Evolutionary conservation across 228 moss, liverwort and hornwort genomes (phyloP), one percentile per base, ranked within the genome.

Genomic region (Sphagnum fallax): DNA sequence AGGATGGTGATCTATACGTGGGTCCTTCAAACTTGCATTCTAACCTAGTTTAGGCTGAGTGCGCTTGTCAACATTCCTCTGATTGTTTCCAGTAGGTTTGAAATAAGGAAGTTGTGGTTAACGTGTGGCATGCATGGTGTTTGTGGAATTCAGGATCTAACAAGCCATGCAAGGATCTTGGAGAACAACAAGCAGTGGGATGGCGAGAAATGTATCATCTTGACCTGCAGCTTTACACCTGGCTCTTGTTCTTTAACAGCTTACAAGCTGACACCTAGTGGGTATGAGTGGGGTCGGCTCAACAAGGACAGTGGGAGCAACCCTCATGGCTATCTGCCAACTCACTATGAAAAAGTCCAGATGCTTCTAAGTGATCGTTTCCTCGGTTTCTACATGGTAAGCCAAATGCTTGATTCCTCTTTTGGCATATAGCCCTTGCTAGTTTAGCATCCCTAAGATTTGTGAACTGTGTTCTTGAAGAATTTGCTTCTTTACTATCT

Each of bases 171-270:
- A 64, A 89, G 93, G 76, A 81, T 98, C 60, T 68, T 98, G 77
- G 98, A 98, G 84, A 92, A 90, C 65, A 98, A 98, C 82, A 98
- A 98, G 94, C 98, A 98, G 76, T 98, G 98, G 98, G 98, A 98
- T 83, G 98, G 94, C 60, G 98, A 98, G 80, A 98, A 92, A 78
- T 98, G 98, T 76, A 98, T 98, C 47, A 92, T 98, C 65, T 78
- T 98, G 73, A 98, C 98, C 51, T 98, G 98, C 78, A 98, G 98
- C 81, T 98, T 98, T 62, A 98, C 98, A 50, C 98, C 98, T 51
- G 98, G 98, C 52, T 98, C 98, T 52, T 98, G 98, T 87, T 98
- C 98, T 15, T 75, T 98, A 73, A 98, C 98, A 50, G 94, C 98
- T 4, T 98, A 98, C 78, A 98, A 98, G 77, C 85, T 98, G 48